phyloP scores from a whole-genome alignment of 2,329 filamentous ascomycete genomes.

The Botrytis squamosa region DNA sequence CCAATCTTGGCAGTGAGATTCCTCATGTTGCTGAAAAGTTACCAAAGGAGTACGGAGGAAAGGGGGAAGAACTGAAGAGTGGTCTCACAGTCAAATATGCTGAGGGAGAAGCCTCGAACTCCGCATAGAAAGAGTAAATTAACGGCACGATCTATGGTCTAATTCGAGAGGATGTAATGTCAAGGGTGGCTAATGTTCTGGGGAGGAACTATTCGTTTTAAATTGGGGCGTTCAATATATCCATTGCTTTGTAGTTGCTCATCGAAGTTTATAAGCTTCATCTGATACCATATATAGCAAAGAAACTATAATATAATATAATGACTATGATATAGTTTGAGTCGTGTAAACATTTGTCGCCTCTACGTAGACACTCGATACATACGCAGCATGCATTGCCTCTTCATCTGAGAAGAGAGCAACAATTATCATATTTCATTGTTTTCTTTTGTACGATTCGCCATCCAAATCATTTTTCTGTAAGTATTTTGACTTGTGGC shows the following conservation, averaged over 20 bases:
- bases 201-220: background rate
- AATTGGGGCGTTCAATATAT: constrained; percentile 14
- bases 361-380: background rate
- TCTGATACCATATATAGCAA: constrained; percentile 2
- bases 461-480: background rate
- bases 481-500: background rate
- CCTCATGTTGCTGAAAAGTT: constrained; percentile 60
- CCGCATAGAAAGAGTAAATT: background rate
- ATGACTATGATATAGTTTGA: background rate
- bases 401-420: background rate
- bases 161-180: background rate
- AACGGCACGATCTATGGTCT: background rate
- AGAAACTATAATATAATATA: background rate
- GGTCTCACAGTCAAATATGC: constrained; percentile 39
- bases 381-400: background rate
- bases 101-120: background rate
- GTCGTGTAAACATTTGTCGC: background rate
- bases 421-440: background rate
- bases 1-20: constrained; percentile 62
- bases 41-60: constrained; percentile 77
- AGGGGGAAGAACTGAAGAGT: constrained; percentile 49
- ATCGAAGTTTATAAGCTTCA: background rate
- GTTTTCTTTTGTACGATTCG: too few species aligned
- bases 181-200: background rate
- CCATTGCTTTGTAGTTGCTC: constrained; percentile 16